Conservation (phyloP, 2,329 filamentous ascomycete genomes). For the Ophiosphaerella korrae region DNA sequence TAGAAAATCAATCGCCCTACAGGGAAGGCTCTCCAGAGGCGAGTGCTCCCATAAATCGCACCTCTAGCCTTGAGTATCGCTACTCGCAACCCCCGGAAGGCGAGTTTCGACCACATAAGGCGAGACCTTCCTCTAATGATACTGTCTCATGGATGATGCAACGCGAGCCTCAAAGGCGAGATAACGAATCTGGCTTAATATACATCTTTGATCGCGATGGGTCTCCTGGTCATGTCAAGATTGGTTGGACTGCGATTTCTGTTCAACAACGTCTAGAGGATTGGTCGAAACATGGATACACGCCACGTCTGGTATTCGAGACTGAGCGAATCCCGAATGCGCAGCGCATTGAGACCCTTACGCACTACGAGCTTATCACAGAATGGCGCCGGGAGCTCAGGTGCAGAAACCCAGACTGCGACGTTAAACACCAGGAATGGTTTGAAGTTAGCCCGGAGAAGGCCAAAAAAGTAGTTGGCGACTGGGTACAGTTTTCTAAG, state of each 20-base stretch:
- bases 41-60: neutral
- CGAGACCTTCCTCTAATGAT: constrained; percentile 1
- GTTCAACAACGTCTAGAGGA: constrained; percentile 6
- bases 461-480: too few relatives aligned
- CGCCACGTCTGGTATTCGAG: constrained; percentile 1
- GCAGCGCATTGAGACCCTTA: constrained; percentile 9
- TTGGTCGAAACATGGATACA: constrained; percentile 12
- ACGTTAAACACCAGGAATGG: constrained; percentile 6
- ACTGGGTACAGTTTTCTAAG: too few relatives aligned
- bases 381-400: constrained; percentile 8
- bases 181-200: constrained; percentile 7
- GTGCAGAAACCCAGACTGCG: constrained; percentile 1
- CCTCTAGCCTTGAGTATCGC: constrained; percentile 1
- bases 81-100: neutral
- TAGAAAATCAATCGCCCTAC: neutral
- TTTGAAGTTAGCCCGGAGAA: constrained; percentile 1
- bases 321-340: constrained; percentile 3
- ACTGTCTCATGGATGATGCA: constrained; percentile 6
- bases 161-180: constrained; percentile 1
- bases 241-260: constrained; percentile 10
- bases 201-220: constrained; percentile 9
- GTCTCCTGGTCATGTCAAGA: constrained; percentile 12
- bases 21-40: neutral
- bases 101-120: constrained; percentile 9
- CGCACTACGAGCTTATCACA: constrained; percentile 9